phyloP scores from a whole-genome alignment of 352 stramenopile species.

The Phytophthora foliorum region DNA sequence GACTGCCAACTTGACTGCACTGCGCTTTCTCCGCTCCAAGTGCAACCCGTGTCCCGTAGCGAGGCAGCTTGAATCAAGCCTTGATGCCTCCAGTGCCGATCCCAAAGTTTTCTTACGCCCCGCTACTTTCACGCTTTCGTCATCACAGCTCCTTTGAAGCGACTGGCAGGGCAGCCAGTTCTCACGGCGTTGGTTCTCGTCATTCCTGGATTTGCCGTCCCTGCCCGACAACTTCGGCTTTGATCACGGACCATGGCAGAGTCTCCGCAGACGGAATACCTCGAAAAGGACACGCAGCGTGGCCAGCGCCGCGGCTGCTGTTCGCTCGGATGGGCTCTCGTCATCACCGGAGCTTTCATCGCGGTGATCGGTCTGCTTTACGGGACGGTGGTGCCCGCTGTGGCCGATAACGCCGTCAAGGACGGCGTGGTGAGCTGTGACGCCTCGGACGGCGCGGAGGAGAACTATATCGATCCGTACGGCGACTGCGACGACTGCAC shows the following conservation, averaged over 20 bases:
- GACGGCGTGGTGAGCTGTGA: slow-evolving; percentile 55
- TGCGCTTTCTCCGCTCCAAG: slow-evolving; percentile 8
- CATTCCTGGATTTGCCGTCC: slow-evolving; percentile 37
- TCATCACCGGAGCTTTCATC: slow-evolving; percentile 45
- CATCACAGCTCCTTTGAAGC: slow-evolving; percentile 10
- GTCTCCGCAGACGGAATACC: slow-evolving; percentile 33
- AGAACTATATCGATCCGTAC: slow-evolving; percentile 59
- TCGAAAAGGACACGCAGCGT: slow-evolving; percentile 21
- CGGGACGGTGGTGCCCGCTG: slow-evolving; percentile 50
- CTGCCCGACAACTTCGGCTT: slow-evolving; percentile 1
- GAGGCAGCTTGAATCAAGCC: no score
- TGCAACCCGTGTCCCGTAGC: slow-evolving; percentile 27
- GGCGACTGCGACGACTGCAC: slow-evolving; percentile 70
- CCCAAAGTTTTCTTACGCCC: slow-evolving; percentile 25
- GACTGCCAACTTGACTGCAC: slow-evolving; percentile 1
- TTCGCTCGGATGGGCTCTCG: slow-evolving; percentile 49
- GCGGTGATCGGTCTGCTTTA: slow-evolving; percentile 55
- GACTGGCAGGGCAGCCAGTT: slow-evolving; percentile 23
- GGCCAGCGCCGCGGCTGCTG: slow-evolving; percentile 38
- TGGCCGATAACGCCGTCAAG: slow-evolving; percentile 57
- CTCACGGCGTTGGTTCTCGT: background rate
- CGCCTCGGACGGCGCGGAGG: slow-evolving; percentile 43
- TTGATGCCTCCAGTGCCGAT: slow-evolving; percentile 29
- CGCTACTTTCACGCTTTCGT: slow-evolving; percentile 7
- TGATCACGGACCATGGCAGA: slow-evolving; percentile 17